phyloP scores from a whole-genome alignment of 2,329 filamentous ascomycete genomes.

The Xylariaceae sp. region DNA sequence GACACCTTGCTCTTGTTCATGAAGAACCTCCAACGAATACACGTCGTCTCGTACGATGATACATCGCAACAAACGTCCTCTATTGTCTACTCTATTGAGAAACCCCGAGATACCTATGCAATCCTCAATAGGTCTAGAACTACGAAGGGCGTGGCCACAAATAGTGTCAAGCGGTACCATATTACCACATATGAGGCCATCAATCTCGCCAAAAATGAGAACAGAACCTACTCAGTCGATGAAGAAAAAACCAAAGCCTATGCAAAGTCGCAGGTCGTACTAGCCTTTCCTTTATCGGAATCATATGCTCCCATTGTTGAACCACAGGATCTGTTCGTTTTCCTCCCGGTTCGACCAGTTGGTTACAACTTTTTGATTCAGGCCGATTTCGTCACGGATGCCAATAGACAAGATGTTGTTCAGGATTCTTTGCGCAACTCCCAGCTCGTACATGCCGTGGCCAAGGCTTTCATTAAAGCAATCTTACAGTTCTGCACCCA shows the following conservation, averaged over 20 bases:
- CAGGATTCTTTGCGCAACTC: constrained; percentile 36
- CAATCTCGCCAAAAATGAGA: constrained; percentile 33
- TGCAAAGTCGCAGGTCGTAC: constrained; percentile 34
- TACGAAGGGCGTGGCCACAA: background rate
- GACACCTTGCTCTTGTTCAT: constrained; percentile 41
- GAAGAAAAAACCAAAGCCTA: constrained; percentile 23
- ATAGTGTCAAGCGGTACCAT: constrained; percentile 26
- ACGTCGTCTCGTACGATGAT: constrained; percentile 29
- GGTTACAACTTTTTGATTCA: constrained; percentile 50
- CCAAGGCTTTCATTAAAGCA: constrained; percentile 36
- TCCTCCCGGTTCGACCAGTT: constrained; percentile 40
- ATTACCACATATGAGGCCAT: constrained; percentile 27
- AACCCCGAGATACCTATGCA: constrained; percentile 1
- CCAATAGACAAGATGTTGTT: constrained; percentile 41
- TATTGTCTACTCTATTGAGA: constrained; percentile 12
- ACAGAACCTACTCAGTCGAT: constrained; percentile 28
- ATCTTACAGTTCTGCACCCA: constrained; percentile 38
- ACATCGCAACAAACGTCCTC: constrained; percentile 10
- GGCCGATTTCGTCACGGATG: constrained; percentile 45
- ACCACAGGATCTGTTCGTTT: constrained; percentile 42
- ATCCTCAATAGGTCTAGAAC: constrained; percentile 2
- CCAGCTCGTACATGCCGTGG: constrained; percentile 33
- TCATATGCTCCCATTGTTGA: constrained; percentile 33
- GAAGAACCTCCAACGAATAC: constrained; percentile 35
- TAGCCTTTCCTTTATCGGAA: constrained; percentile 43